Evolutionary conservation across 1,284 basidiomycete genomes (phyloP), one percentile per base, ranked within the genome.

Genomic region (Naganishia sp.): DNA sequence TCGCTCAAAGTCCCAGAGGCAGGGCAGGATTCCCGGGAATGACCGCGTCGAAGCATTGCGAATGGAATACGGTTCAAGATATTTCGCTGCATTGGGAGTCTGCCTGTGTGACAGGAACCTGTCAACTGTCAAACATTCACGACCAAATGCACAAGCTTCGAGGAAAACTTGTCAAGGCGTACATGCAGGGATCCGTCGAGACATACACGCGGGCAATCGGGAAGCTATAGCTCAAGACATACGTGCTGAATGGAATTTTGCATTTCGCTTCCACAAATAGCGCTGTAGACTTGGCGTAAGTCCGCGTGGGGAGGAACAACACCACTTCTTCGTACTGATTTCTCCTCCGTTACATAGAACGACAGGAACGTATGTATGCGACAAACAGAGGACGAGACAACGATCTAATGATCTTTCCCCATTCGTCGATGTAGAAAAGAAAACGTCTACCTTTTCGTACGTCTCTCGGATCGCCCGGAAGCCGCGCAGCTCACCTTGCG

Each of bases 391-490:
- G 39, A 58, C 6, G n/a, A 46, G 7, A 25, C 32, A 28, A 11
- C 31, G 18, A 28, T 6, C 50, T 63, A 21, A 49, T 23, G 6
- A 13, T 39, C 28, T 13, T n/a, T 6, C 15, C 3, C 32, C 7
- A 56, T 41, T 50, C 21, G 46, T 55, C 15, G 3, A 68, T 74
- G 72, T 41, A 72, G 75, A 43, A 74, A 76, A 66, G 93, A 96
- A 82, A 95, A 95, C 80, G 89, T 96, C 70, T 97, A 93, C 79
- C 85, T 98, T 70, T 99, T 98, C 81, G 86, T 94, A 25, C 23
- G 68, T 55, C 1, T n/a, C 9, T 18, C 47, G n/a, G 23, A 11
- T 39, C 17, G n/a, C 6, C 45, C n/a, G 13, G 39, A 39, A 13
- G 23, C 31, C 51, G n/a, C n/a, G 15, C 13, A 13, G 10, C 41